Evolutionary conservation across 2,329 filamentous ascomycete species (phyloP).

Genomic region (Chaetothyriales sp.): DNA sequence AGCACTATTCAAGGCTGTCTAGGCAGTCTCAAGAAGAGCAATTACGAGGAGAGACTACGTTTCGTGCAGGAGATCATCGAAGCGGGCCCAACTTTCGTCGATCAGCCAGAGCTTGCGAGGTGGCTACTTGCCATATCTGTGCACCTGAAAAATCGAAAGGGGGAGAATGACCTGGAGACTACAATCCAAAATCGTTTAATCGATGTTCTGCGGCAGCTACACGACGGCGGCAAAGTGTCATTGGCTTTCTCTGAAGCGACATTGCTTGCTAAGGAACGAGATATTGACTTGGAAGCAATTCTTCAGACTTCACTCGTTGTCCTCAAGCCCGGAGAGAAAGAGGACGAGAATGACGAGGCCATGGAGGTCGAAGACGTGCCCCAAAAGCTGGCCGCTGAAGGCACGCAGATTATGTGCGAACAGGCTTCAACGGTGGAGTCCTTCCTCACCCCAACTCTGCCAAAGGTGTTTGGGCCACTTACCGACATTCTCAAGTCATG

Average conservation of each 20-base stretch:
- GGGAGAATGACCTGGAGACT: conserved; percentile 7
- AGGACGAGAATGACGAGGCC: conserved; percentile 37
- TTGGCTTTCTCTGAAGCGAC: conserved; percentile 55
- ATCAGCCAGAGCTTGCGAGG: conserved; percentile 1
- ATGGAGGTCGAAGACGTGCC: conserved; percentile 31
- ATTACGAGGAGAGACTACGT: neutral
- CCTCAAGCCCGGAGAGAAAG: conserved; percentile 30
- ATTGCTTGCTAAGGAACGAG: conserved; percentile 53
- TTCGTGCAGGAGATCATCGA: conserved; percentile 15
- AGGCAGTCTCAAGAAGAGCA: conserved; percentile 11
- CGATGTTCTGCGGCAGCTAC: conserved; percentile 52
- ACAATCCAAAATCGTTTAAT: conserved; percentile 51
- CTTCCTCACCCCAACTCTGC: conserved; percentile 34
- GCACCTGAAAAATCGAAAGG: conserved; percentile 3
- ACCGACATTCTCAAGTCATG: conserved; percentile 21
- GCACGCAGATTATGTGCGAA: neutral
- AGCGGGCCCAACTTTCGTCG: conserved; percentile 12
- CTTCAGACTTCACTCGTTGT: conserved; percentile 25
- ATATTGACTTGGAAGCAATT: conserved; percentile 61
- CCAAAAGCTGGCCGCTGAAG: neutral
- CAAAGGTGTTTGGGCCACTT: conserved; percentile 64
- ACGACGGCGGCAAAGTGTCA: conserved; percentile 46
- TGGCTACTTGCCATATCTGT: conserved; percentile 3
- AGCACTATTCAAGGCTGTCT: conserved; percentile 6
- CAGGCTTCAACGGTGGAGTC: neutral